Conservation (phyloP, 169 alveolate genomes). For the Plasmodium sp. region DNA sequence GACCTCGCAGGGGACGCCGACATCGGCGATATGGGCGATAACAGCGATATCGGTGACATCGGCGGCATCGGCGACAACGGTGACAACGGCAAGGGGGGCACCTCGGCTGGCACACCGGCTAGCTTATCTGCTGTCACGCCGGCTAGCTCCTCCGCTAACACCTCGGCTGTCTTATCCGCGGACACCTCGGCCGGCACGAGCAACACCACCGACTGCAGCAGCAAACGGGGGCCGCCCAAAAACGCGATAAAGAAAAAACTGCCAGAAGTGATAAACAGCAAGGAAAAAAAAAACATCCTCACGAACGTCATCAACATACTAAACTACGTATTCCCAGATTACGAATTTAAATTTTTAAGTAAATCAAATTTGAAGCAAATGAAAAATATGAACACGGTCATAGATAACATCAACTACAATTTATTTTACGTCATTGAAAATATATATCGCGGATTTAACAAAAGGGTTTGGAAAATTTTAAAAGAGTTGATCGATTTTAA, state of each 20-base stretch:
- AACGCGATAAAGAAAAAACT: neutral
- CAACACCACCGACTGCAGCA: neutral
- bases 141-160: no score
- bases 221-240: neutral
- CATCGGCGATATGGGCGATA: neutral
- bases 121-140: neutral
- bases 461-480: constrained; percentile 82
- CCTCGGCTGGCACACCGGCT: neutral
- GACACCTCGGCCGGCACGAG: neutral
- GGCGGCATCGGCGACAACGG: neutral
- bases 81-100: neutral
- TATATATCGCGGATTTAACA: constrained; percentile 77
- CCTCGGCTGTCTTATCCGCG: neutral
- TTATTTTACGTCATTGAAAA: constrained; percentile 80
- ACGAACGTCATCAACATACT: constrained; percentile 43
- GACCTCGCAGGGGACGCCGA: neutral
- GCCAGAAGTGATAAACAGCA: constrained; percentile 12
- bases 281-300: constrained; percentile 29
- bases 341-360: constrained; percentile 79
- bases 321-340: constrained; percentile 85
- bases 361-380: constrained; percentile 79
- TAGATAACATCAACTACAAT: constrained; percentile 81
- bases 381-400: constrained; percentile 78
- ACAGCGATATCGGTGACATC: no score
- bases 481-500: constrained; percentile 82